These are phyloP conservation scores for Aegilops bicornis DNA, from an alignment of 176 grass and related monocot genomes.

Conservation along the genomic window DNA sequence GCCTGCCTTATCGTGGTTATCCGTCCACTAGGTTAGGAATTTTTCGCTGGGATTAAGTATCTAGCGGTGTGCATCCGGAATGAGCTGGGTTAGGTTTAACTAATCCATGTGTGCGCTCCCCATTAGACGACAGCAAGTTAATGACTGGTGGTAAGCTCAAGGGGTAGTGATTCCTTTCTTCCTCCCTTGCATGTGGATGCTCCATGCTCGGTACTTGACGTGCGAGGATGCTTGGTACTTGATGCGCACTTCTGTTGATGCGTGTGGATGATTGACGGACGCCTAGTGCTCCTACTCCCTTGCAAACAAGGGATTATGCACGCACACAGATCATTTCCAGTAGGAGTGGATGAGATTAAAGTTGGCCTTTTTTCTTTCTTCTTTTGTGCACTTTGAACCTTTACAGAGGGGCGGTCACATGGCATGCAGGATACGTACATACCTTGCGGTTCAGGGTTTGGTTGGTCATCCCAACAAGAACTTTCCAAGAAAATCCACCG, in stretches of 20 bases:
- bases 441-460: neutral
- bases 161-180: neutral
- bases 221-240: neutral
- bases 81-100: neutral
- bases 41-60: neutral
- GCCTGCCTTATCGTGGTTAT: constrained; percentile 1
- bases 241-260: neutral
- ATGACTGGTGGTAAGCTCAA: neutral
- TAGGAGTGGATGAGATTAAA: neutral
- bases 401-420: constrained; percentile 26
- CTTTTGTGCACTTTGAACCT: neutral
- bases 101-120: neutral
- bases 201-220: neutral
- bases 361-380: neutral
- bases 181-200: neutral
- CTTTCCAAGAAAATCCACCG: neutral
- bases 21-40: neutral
- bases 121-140: neutral
- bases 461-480: constrained; percentile 13
- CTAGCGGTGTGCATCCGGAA: neutral
- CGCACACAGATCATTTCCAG: neutral
- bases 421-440: neutral
- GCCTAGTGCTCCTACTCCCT: neutral
- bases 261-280: neutral
- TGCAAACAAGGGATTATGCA: no score